phyloP scores from a whole-genome alignment of 2,329 filamentous ascomycete genomes.

The Cryphonectria radicalis region DNA sequence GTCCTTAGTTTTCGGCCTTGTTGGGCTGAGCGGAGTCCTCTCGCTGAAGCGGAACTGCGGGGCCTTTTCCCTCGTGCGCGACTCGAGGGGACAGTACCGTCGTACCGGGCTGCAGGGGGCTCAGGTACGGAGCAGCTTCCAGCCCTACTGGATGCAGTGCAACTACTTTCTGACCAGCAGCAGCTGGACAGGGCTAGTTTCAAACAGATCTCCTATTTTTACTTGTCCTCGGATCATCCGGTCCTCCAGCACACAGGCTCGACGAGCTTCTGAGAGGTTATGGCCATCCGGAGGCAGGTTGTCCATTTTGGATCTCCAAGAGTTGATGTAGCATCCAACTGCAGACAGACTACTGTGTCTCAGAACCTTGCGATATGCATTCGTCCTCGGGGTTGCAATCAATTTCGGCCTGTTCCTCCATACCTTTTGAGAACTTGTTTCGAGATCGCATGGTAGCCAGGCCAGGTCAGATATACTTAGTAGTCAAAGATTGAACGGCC shows the following conservation, averaged over 20 bases:
- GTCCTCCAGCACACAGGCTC: neutral
- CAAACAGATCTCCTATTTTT: slow-evolving; percentile 28
- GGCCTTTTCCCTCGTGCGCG: neutral
- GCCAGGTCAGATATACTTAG: neutral
- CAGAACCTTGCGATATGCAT: neutral
- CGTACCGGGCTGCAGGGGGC: slow-evolving; percentile 2
- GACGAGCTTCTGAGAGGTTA: neutral
- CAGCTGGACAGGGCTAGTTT: slow-evolving; percentile 8
- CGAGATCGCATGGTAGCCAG: neutral
- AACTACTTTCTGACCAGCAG: slow-evolving; percentile 14
- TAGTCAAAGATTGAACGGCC: neutral
- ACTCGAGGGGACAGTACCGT: neutral
- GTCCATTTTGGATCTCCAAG: neutral
- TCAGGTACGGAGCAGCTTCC: neutral
- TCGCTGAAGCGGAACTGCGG: neutral
- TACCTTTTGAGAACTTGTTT: neutral
- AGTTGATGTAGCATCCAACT: neutral
- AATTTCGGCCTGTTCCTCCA: neutral
- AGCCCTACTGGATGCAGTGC: slow-evolving; percentile 15
- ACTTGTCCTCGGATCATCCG: slow-evolving; percentile 15
- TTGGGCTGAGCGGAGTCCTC: neutral
- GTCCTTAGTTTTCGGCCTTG: neutral
- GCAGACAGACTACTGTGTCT: neutral
- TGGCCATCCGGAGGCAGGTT: neutral
- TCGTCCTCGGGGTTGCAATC: neutral